Conservation (phyloP, 2,329 filamentous ascomycete genomes). For the Sporothrix mexicana region DNA sequence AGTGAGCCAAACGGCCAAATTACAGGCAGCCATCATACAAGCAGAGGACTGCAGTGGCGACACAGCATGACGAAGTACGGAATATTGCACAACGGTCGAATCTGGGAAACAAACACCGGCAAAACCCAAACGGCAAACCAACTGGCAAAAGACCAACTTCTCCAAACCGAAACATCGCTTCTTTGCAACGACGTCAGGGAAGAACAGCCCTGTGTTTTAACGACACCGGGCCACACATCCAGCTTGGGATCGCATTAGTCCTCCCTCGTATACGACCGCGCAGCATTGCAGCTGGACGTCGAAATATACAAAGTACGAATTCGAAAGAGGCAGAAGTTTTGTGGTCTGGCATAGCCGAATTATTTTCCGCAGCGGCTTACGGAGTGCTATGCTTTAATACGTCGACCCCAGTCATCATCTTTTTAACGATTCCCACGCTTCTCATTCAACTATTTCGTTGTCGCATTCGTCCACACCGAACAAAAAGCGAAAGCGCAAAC, state of each 20-base stretch:
- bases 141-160: conserved; percentile 2
- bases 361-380: conserved; percentile 20
- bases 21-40: neutral
- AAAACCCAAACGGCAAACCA: neutral
- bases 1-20: neutral
- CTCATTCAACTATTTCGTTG: neutral
- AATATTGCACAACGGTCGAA: neutral
- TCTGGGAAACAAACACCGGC: conserved; percentile 5
- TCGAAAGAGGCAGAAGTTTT: conserved; percentile 24
- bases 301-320: conserved; percentile 24
- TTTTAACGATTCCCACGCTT: conserved; percentile 16
- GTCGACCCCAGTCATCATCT: neutral
- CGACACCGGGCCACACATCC: neutral
- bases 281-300: neutral
- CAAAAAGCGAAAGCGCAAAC: neutral
- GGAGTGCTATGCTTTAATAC: neutral
- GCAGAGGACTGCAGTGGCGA: conserved; percentile 9
- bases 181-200: conserved; percentile 28
- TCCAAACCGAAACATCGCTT: conserved; percentile 18
- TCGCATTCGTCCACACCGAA: neutral
- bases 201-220: conserved; percentile 25
- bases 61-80: neutral
- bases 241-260: conserved; percentile 26
- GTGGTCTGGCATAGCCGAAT: conserved; percentile 13
- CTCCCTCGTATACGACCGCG: neutral